Conservation (phyloP, 1,284 basidiomycete species). For the Malassezia furfur region DNA sequence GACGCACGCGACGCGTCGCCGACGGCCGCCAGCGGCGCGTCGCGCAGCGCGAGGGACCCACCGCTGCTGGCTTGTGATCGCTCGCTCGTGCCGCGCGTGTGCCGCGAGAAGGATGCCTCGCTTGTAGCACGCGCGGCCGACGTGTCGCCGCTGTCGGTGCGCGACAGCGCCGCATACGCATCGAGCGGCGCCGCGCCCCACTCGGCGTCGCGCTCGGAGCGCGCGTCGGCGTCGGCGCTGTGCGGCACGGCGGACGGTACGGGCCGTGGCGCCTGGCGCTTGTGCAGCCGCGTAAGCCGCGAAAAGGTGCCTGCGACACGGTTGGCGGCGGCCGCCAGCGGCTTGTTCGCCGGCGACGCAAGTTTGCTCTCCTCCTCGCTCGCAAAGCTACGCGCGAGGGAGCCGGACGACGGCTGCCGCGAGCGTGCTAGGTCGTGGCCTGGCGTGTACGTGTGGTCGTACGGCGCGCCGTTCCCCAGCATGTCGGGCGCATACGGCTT, state of each 20-base stretch:
- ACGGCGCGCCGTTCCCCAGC: not conserved
- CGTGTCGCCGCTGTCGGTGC: not conserved
- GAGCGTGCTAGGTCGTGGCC: not conserved
- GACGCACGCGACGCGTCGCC: not conserved
- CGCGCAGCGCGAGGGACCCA: not conserved
- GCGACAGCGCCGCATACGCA: not conserved
- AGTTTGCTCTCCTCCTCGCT: not conserved
- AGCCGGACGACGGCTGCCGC: not conserved
- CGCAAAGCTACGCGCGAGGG: not conserved
- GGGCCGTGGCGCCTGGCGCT: not conserved
- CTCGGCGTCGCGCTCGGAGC: not conserved
- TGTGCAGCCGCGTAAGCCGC: conserved; percentile 13
- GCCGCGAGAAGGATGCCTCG: not conserved
- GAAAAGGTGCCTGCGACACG: conserved; percentile 15
- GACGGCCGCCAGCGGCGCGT: not conserved
- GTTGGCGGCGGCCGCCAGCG: conserved; percentile 10
- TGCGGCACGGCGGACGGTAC: not conserved
- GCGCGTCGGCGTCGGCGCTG: conserved; percentile 3
- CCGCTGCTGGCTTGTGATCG: not conserved
- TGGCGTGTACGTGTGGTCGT: not conserved
- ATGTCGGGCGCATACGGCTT: not conserved
- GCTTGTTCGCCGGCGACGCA: not conserved
- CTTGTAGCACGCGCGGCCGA: not conserved
- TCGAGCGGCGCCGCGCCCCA: not conserved
- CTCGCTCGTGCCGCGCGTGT: conserved; percentile 5